Evolutionary conservation across 192 early-diverging fungal species (phyloP).

Genomic region (Jimgerdemannia flammicorona): DNA sequence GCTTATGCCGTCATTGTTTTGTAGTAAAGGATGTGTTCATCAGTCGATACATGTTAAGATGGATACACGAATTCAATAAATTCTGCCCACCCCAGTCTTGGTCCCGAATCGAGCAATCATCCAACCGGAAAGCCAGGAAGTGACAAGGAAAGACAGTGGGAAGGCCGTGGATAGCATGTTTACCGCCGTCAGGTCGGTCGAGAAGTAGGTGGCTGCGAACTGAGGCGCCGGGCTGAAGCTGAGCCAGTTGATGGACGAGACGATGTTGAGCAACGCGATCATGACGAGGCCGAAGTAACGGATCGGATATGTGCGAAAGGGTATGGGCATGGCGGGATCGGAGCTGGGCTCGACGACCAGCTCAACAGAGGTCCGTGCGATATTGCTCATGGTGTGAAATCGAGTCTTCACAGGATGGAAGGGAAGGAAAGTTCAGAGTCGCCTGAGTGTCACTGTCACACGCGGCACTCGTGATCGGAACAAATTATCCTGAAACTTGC

Average conservation of each 20-base stretch:
- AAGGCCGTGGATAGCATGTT: slow-evolving; percentile 44
- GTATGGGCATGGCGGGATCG: neutral
- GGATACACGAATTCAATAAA: neutral
- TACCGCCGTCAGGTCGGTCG: slow-evolving; percentile 23
- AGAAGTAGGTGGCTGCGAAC: slow-evolving; percentile 31
- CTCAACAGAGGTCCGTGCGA: too few relatives aligned
- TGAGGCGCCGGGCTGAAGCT: slow-evolving; percentile 40
- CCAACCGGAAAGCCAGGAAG: slow-evolving; percentile 36
- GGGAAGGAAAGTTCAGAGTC: too few relatives aligned
- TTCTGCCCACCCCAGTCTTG: slow-evolving; percentile 26
- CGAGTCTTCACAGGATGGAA: too few relatives aligned
- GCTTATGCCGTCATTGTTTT: slow-evolving; percentile 8
- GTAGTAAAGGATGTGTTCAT: neutral
- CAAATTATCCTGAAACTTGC: too few relatives aligned
- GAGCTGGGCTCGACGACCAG: neutral
- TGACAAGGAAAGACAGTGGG: slow-evolving; percentile 39
- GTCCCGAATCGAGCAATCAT: slow-evolving; percentile 39
- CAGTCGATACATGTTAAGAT: too few relatives aligned
- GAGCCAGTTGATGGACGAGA: slow-evolving; percentile 40
- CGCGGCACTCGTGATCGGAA: too few relatives aligned
- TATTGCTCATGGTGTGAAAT: too few relatives aligned
- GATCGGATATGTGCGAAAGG: slow-evolving; percentile 35
- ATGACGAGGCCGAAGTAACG: slow-evolving; percentile 44
- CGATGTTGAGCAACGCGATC: slow-evolving; percentile 38
- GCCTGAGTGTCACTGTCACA: too few relatives aligned